These are phyloP conservation scores for Cladochytrium replicatum DNA, from an alignment of 192 early-diverging fungal genomes.

Conservation along the genomic window DNA sequence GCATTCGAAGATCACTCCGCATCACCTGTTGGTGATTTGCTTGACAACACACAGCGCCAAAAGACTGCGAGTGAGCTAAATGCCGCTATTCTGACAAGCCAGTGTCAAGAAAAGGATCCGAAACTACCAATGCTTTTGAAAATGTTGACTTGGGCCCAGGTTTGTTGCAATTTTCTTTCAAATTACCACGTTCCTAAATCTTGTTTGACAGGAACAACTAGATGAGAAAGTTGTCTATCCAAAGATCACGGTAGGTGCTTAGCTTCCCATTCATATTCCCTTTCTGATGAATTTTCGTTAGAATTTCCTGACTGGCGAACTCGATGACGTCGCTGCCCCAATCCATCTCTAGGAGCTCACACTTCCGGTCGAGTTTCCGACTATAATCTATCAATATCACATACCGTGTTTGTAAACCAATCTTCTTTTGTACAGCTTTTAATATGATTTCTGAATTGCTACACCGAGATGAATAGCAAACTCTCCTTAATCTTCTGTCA, in stretches of 20 bases:
- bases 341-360: too few relatives aligned
- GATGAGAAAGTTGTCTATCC: slow-evolving; percentile 79
- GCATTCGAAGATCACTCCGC: slow-evolving; percentile 67
- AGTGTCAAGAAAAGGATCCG: slow-evolving; percentile 88
- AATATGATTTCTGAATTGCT: too few relatives aligned
- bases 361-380: too few relatives aligned
- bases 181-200: background rate
- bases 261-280: too few relatives aligned
- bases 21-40: slow-evolving; percentile 76
- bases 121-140: slow-evolving; percentile 84
- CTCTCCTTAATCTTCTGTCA: too few relatives aligned
- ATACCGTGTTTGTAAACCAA: too few relatives aligned
- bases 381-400: too few relatives aligned
- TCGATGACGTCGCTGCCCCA: too few relatives aligned
- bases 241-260: slow-evolving; percentile 70
- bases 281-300: too few relatives aligned
- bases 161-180: slow-evolving; percentile 8
- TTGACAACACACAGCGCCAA: slow-evolving; percentile 83
- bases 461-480: too few relatives aligned
- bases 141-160: slow-evolving; percentile 91
- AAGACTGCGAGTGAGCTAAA: slow-evolving; percentile 92
- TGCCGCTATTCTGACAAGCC: slow-evolving; percentile 77
- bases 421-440: too few relatives aligned
- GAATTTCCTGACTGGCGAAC: too few relatives aligned
- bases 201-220: slow-evolving; percentile 50